Conservation (phyloP, 2,329 filamentous ascomycete genomes). For the Penicillium brasilianum region DNA sequence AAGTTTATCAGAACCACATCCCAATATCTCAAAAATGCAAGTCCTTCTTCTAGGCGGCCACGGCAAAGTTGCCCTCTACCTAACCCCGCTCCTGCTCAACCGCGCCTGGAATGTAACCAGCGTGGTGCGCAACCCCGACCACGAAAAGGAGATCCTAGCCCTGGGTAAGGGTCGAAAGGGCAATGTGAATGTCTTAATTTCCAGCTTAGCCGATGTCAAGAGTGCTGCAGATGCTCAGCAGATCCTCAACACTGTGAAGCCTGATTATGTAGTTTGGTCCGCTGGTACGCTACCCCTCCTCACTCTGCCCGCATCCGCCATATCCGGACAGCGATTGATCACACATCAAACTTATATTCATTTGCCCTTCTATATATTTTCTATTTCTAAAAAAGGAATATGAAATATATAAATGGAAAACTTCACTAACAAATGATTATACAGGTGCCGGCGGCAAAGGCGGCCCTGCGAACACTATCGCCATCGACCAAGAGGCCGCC, state of each 20-base stretch:
- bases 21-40: slow-evolving; percentile 39
- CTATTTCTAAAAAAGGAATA: no score
- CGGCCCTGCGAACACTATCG: slow-evolving; percentile 55
- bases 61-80: slow-evolving; percentile 74
- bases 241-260: slow-evolving; percentile 57
- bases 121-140: slow-evolving; percentile 74
- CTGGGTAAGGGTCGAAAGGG: slow-evolving; percentile 64
- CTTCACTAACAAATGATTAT: neutral
- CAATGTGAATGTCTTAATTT: slow-evolving; percentile 70
- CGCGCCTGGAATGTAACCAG: slow-evolving; percentile 78
- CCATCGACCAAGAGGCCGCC: slow-evolving; percentile 61
- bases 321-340: no score
- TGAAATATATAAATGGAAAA: no score
- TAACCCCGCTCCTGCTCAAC: slow-evolving; percentile 76
- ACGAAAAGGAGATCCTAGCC: slow-evolving; percentile 66
- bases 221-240: slow-evolving; percentile 64
- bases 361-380: no score
- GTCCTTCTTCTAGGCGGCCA: slow-evolving; percentile 81
- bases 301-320: slow-evolving; percentile 1
- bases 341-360: neutral
- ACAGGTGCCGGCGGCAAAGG: slow-evolving; percentile 62
- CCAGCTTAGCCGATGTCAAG: slow-evolving; percentile 73
- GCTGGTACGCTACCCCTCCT: slow-evolving; percentile 44
- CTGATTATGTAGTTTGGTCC: slow-evolving; percentile 55
- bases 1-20: neutral